phyloP scores from a whole-genome alignment of 148 eudicot species.

The Rhododendron williamsianum region DNA sequence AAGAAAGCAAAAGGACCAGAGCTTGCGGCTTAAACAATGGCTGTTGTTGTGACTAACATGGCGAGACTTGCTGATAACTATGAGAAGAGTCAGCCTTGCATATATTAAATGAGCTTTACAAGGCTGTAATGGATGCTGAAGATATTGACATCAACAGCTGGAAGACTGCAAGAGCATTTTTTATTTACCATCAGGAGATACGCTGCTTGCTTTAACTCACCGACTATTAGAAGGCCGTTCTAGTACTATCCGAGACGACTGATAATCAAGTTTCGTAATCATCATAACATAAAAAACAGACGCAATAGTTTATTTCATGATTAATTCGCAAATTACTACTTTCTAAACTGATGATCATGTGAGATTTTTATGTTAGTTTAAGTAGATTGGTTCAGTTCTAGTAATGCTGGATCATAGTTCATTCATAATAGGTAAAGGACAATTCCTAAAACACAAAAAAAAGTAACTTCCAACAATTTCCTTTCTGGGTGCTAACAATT shows the following conservation, averaged over 20 bases:
- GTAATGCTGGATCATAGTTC: background rate
- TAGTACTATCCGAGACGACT: background rate
- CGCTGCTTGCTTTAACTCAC: background rate
- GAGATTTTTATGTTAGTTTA: background rate
- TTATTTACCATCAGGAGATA: background rate
- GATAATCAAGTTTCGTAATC: background rate
- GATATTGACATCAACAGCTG: background rate
- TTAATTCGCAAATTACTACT: background rate
- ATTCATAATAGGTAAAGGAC: background rate
- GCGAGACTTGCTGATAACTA: background rate
- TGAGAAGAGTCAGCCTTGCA: background rate
- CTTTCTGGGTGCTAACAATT: background rate
- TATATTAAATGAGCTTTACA: background rate
- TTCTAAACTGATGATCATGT: background rate
- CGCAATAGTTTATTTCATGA: background rate
- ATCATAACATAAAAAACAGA: background rate
- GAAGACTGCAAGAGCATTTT: background rate
- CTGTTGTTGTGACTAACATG: background rate
- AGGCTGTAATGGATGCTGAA: background rate
- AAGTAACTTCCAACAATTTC: background rate
- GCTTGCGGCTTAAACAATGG: background rate
- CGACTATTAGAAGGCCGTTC: background rate
- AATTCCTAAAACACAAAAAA: background rate
- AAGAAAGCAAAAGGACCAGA: background rate
- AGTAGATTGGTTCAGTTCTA: background rate